Evolutionary conservation across 2,329 filamentous ascomycete genomes (phyloP).

Genomic region (Aspergillus sp.): DNA sequence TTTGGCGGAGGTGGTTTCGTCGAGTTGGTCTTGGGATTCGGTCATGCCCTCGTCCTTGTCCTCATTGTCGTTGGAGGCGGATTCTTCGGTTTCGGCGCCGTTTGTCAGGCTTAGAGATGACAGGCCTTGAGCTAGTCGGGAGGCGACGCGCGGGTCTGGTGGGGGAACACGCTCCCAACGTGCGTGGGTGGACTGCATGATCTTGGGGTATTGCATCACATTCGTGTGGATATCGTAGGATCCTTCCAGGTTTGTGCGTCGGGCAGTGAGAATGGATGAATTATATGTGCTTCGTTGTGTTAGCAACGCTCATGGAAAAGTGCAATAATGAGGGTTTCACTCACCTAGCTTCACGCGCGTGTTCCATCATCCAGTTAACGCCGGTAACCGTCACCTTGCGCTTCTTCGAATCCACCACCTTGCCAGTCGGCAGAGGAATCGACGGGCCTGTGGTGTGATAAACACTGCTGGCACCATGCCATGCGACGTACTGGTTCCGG

Average conservation of each 20-base stretch:
- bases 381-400: conserved; percentile 82
- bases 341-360: conserved; percentile 84
- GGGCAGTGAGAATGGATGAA: conserved; percentile 60
- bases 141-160: conserved; percentile 24
- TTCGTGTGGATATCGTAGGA: conserved; percentile 96
- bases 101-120: conserved; percentile 30
- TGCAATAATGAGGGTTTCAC: conserved; percentile 17
- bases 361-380: conserved; percentile 93
- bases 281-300: conserved; percentile 67
- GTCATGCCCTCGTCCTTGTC: not conserved
- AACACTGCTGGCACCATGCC: conserved; percentile 93
- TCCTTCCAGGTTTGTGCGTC: conserved; percentile 63
- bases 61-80: conserved; percentile 1
- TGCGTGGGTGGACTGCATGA: conserved; percentile 82
- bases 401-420: conserved; percentile 70
- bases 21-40: not conserved
- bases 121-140: conserved; percentile 27
- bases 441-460: conserved; percentile 79
- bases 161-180: conserved; percentile 67
- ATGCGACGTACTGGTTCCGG: conserved; percentile 97
- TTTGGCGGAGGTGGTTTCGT: conserved; percentile 4
- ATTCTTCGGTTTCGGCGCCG: conserved; percentile 17
- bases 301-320: conserved; percentile 2
- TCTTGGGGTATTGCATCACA: conserved; percentile 74
- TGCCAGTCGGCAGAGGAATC: conserved; percentile 67